Evolutionary conservation across 2,329 filamentous ascomycete species (phyloP).

Genomic region (Colletotrichum gloeosporioides): DNA sequence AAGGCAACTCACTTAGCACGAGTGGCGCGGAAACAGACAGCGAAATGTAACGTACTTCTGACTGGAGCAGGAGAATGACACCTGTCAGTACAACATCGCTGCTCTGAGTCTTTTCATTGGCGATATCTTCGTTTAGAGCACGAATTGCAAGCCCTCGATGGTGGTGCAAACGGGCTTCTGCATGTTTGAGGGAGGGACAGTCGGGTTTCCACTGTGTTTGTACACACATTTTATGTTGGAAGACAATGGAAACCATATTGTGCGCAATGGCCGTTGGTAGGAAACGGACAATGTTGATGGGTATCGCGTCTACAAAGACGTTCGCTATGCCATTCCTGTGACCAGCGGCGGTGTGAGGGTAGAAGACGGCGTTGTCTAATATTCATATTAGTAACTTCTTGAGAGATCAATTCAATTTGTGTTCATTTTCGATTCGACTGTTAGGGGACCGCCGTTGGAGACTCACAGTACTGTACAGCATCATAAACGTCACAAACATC

Average conservation of each 20-base stretch:
- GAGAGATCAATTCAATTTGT: background rate
- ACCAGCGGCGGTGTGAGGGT: constrained; percentile 23
- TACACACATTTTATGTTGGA: constrained; percentile 12
- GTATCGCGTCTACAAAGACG: constrained; percentile 31
- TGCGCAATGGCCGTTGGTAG: constrained; percentile 9
- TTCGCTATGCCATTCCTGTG: constrained; percentile 21
- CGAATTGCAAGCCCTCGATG: constrained; percentile 21
- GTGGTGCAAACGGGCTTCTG: constrained; percentile 12
- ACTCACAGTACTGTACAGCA: constrained; percentile 23
- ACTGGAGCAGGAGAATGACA: constrained; percentile 10
- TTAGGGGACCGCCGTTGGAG: background rate
- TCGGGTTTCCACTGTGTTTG: constrained; percentile 11
- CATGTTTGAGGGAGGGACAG: background rate
- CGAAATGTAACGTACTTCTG: background rate
- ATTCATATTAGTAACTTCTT: background rate
- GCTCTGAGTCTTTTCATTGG: constrained; percentile 6
- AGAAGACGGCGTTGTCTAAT: constrained; percentile 23
- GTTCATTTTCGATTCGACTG: background rate
- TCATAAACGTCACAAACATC: constrained; percentile 17
- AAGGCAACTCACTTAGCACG: background rate
- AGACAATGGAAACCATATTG: constrained; percentile 9
- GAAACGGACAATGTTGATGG: constrained; percentile 12
- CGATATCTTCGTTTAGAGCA: constrained; percentile 17
- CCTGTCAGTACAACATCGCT: constrained; percentile 15
- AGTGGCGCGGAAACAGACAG: background rate